Conservation (phyloP, 306 rosid genomes). For the Betula pendula region DNA sequence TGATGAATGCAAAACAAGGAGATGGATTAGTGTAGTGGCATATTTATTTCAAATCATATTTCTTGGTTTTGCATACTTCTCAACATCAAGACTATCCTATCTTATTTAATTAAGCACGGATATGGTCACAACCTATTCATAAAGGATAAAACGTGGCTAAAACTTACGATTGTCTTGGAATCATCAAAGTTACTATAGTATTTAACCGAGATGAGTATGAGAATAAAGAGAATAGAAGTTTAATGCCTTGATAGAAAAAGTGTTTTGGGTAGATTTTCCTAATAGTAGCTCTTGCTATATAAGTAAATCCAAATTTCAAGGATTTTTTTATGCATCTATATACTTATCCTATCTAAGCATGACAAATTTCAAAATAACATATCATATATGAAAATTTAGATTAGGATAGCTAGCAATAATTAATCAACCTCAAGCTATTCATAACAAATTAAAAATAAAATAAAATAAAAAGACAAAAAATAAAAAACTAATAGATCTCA, state of each 20-base stretch:
- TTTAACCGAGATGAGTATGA: no score
- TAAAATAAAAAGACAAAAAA: no score
- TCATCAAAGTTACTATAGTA: not conserved
- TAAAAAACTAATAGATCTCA: no score
- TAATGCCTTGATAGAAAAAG: no score
- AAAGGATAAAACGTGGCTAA: not conserved
- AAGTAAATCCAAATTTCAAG: no score
- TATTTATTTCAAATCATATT: not conserved
- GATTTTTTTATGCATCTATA: no score
- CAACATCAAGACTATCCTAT: not conserved
- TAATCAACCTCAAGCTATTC: not conserved
- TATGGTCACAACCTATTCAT: not conserved
- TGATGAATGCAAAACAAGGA: not conserved
- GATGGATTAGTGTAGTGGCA: not conserved
- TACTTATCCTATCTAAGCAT: not conserved
- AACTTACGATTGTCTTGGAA: not conserved
- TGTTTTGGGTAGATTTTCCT: no score
- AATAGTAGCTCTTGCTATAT: no score
- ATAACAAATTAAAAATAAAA: no score
- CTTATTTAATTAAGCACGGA: not conserved
- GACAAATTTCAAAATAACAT: not conserved
- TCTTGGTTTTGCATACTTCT: not conserved
- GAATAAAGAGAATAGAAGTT: no score
- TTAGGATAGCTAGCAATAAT: not conserved
- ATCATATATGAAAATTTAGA: not conserved